phyloP scores from a whole-genome alignment of 1,284 basidiomycete genomes.

The Leccinum fallax region DNA sequence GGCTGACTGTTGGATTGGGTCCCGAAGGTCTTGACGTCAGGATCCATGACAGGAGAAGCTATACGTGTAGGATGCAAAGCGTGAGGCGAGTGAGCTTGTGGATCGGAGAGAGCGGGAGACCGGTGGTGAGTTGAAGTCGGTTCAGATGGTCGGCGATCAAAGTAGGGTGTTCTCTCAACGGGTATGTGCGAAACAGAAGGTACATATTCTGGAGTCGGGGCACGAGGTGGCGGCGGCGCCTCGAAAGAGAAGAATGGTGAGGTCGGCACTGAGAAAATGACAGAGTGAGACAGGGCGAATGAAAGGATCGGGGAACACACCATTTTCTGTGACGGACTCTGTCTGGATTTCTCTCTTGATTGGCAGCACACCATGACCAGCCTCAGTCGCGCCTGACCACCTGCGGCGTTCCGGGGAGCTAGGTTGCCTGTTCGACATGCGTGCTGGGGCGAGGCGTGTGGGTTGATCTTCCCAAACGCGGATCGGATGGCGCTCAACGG shows the following conservation, averaged over 20 bases:
- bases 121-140: constrained; percentile 1
- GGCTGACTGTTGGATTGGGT: constrained; percentile 3
- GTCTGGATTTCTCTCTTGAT: neutral
- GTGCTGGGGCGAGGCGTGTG: constrained; percentile 16
- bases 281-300: constrained; percentile 11
- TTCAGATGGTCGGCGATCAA: neutral
- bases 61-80: neutral
- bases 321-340: constrained; percentile 2
- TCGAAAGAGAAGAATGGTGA: neutral
- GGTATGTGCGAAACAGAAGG: neutral
- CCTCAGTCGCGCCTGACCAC: neutral
- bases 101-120: neutral
- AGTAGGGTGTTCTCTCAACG: neutral
- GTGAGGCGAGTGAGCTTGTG: constrained; percentile 1
- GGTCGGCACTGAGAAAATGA: constrained; percentile 7
- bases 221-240: neutral
- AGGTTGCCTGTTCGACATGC: neutral
- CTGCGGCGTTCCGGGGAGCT: neutral
- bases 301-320: constrained; percentile 8
- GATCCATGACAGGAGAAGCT: constrained; percentile 11
- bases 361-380: neutral
- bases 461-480: constrained; percentile 33
- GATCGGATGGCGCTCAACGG: constrained; percentile 23
- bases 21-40: constrained; percentile 7
- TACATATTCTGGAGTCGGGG: neutral